Evolutionary conservation across 371 early-diverging fungal genomes (phyloP).

Genomic region (Mortierella sp.): DNA sequence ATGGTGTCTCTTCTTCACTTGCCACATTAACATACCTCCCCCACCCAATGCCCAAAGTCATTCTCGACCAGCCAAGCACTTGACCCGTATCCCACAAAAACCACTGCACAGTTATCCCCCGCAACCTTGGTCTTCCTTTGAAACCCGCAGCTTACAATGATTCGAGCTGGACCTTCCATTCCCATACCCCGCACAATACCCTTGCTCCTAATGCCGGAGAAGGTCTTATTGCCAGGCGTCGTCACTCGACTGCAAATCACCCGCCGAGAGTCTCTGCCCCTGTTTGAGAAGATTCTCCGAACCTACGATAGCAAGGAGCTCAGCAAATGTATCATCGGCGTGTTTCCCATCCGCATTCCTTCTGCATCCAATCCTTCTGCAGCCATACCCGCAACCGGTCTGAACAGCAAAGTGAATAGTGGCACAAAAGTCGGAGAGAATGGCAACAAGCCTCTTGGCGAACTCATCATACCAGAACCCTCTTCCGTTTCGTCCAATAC

Average conservation of each 20-base stretch:
- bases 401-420: not conserved
- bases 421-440: constrained; percentile 4
- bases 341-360: constrained; percentile 31
- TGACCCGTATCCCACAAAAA: not conserved
- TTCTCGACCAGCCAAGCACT: not conserved
- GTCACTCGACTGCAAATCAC: constrained; percentile 48
- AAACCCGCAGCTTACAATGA: constrained; percentile 11
- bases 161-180: constrained; percentile 38
- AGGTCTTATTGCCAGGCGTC: constrained; percentile 44
- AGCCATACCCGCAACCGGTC: not conserved
- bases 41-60: too few species aligned
- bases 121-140: not conserved
- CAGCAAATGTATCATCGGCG: constrained; percentile 46
- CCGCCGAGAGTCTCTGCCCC: constrained; percentile 34
- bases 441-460: constrained; percentile 10
- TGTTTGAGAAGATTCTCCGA: constrained; percentile 53
- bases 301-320: constrained; percentile 40
- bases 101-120: not conserved
- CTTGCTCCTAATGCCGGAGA: constrained; percentile 40
- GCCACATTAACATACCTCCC: not conserved
- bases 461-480: constrained; percentile 20
- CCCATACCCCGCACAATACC: constrained; percentile 43
- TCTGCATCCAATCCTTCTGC: not conserved
- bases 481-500: constrained; percentile 6
- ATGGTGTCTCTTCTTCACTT: too few species aligned